Evolutionary conservation across 2,329 filamentous ascomycete species (phyloP).

Genomic region (Uncinocarpus reesii): DNA sequence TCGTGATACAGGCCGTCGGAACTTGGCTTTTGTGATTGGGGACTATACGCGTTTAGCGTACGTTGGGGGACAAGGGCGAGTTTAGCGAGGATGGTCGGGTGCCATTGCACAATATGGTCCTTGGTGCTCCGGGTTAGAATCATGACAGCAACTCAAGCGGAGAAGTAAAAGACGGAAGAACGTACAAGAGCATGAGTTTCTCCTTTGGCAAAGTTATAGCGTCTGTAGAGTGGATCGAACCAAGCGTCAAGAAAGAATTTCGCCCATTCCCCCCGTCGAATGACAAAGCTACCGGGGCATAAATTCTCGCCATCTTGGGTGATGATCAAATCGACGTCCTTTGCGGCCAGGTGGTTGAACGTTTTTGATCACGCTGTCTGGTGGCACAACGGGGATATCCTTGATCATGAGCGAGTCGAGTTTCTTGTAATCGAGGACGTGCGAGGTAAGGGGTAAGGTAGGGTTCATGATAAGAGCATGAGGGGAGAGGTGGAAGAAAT

Average conservation of each 20-base stretch:
- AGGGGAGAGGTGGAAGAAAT: slow-evolving; percentile 78
- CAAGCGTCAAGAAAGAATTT: slow-evolving; percentile 88
- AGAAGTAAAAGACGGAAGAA: background rate
- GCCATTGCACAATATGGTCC: slow-evolving; percentile 92
- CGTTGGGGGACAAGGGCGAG: slow-evolving; percentile 82
- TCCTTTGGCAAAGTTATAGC: slow-evolving; percentile 92
- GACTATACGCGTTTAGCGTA: slow-evolving; percentile 67
- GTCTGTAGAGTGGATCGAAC: slow-evolving; percentile 89
- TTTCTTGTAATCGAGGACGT: slow-evolving; percentile 56
- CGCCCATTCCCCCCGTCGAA: slow-evolving; percentile 80
- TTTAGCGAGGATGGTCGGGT: slow-evolving; percentile 86
- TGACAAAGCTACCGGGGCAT: slow-evolving; percentile 63
- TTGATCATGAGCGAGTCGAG: slow-evolving; percentile 74
- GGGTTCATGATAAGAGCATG: slow-evolving; percentile 85
- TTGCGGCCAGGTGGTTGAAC: slow-evolving; percentile 66
- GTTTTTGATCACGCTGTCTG: slow-evolving; percentile 96
- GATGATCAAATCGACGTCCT: slow-evolving; percentile 69
- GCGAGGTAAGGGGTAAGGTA: slow-evolving; percentile 54
- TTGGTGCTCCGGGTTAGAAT: slow-evolving; percentile 27
- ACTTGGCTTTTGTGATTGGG: slow-evolving; percentile 29
- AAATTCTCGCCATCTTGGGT: slow-evolving; percentile 77
- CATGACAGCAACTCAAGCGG: background rate
- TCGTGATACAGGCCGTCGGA: slow-evolving; percentile 60
- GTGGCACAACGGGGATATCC: slow-evolving; percentile 78
- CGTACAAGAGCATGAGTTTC: slow-evolving; percentile 78